phyloP scores from a whole-genome alignment of 805 yeast species.

The Millerozyma acaciae region DNA sequence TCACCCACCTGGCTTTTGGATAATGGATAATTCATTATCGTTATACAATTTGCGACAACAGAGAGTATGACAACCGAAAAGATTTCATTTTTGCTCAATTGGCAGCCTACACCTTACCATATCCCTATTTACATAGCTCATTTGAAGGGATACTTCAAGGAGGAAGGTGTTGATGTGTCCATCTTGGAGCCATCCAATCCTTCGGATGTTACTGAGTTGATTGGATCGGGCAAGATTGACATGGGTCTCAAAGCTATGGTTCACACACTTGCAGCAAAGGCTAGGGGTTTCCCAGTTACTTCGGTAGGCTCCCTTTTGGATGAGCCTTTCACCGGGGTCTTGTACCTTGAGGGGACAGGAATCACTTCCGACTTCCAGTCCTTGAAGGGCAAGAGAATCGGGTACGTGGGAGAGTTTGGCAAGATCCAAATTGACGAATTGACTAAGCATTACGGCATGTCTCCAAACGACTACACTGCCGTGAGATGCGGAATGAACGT shows the following conservation, averaged over 20 bases:
- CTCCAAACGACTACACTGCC: slow-evolving; percentile 52
- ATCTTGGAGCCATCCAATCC: slow-evolving; percentile 55
- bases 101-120: slow-evolving; percentile 56
- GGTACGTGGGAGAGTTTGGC: slow-evolving; percentile 59
- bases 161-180: slow-evolving; percentile 48
- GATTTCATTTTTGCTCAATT: slow-evolving; percentile 49
- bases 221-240: slow-evolving; percentile 55
- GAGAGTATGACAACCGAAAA: slow-evolving; percentile 41
- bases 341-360: slow-evolving; percentile 49
- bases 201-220: slow-evolving; percentile 53
- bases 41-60: too few relatives aligned
- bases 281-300: slow-evolving; percentile 55
- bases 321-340: slow-evolving; percentile 56
- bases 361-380: slow-evolving; percentile 49
- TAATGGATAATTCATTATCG: too few relatives aligned
- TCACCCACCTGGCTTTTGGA: too few relatives aligned
- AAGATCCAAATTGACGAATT: slow-evolving; percentile 56
- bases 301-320: slow-evolving; percentile 53
- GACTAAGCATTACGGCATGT: slow-evolving; percentile 53
- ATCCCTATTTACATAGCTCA: slow-evolving; percentile 50
- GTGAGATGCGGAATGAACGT: slow-evolving; percentile 61
- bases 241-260: slow-evolving; percentile 61
- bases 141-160: slow-evolving; percentile 46
- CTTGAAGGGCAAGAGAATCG: slow-evolving; percentile 50
- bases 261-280: slow-evolving; percentile 57